phyloP scores from a whole-genome alignment of 306 rosid genomes.

The Castanea crenata region DNA sequence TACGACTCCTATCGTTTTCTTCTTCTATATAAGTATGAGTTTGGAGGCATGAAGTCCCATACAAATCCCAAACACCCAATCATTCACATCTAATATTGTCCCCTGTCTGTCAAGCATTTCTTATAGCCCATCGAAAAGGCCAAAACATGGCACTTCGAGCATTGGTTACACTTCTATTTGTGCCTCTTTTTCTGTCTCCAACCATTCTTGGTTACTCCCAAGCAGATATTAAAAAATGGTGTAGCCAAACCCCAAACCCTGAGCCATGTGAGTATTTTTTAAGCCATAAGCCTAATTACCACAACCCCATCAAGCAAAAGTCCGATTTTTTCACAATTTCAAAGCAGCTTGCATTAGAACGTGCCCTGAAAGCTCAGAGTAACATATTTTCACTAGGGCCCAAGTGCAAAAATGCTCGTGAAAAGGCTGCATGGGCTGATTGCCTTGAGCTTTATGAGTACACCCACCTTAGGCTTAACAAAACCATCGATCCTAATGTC shows the following conservation, averaged over 20 bases:
- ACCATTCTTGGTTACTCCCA: constrained; percentile 18
- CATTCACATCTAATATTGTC: constrained; percentile 1
- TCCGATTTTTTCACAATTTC: constrained; percentile 59
- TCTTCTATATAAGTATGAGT: neutral
- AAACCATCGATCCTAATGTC: constrained; percentile 21
- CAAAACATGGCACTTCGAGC: neutral
- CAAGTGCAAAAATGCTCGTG: constrained; percentile 36
- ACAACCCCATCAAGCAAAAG: constrained; percentile 42
- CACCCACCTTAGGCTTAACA: constrained; percentile 49
- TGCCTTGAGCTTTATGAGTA: constrained; percentile 62
- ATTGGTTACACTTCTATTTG: constrained; percentile 11
- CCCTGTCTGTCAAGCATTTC: neutral
- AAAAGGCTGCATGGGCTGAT: constrained; percentile 67
- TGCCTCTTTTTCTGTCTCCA: constrained; percentile 28
- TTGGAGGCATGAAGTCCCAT: neutral
- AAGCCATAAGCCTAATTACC: constrained; percentile 20
- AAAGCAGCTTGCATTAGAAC: constrained; percentile 46
- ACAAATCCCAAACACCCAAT: neutral
- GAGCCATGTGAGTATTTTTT: constrained; percentile 63
- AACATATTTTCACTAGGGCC: constrained; percentile 40
- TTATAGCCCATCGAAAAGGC: neutral
- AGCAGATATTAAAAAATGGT: constrained; percentile 53
- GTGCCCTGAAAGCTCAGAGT: constrained; percentile 38
- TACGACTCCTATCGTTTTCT: neutral
- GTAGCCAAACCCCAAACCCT: constrained; percentile 84